phyloP scores from a whole-genome alignment of 2,329 filamentous ascomycete genomes.

The Arthrobotrys sphaeroides region DNA sequence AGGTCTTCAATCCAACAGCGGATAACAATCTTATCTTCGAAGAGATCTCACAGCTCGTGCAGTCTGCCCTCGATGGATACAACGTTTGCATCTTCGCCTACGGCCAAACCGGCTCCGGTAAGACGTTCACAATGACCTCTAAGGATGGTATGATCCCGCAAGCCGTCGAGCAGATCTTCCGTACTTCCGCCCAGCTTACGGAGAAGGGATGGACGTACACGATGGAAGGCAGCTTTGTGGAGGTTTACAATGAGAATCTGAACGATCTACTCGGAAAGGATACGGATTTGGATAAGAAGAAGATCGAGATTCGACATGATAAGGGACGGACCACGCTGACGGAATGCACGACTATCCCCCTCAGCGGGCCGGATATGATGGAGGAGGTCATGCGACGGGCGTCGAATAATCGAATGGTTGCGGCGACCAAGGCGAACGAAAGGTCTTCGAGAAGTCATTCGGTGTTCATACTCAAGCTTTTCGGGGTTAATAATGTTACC shows the following conservation, averaged over 20 bases:
- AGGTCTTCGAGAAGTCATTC: constrained; percentile 93
- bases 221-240: constrained; percentile 94
- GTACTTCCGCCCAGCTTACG: constrained; percentile 81
- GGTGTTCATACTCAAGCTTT: constrained; percentile 84
- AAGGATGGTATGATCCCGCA: constrained; percentile 92
- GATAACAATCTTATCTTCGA: constrained; percentile 89
- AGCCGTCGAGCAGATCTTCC: constrained; percentile 92
- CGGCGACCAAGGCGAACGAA: constrained; percentile 97
- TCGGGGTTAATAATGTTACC: constrained; percentile 74
- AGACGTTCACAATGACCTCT: constrained; percentile 95
- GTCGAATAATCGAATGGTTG: constrained; percentile 86
- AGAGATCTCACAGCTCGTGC: constrained; percentile 95
- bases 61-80: constrained; percentile 95
- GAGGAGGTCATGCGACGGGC: constrained; percentile 82
- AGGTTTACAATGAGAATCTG: constrained; percentile 98
- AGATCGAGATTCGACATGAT: constrained; percentile 89
- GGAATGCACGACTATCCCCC: constrained; percentile 77
- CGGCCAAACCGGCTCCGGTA: constrained; percentile 94
- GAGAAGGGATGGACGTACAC: constrained; percentile 94
- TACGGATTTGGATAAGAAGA: constrained; percentile 78
- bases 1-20: constrained; percentile 81
- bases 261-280: constrained; percentile 84
- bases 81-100: constrained; percentile 99
- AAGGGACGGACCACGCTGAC: constrained; percentile 84
- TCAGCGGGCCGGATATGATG: constrained; percentile 82